A percentile compares a stretch with the other conserved stretches of the same genome.
Conservation (phyloP, 495 filamentous ascomycete species). For the Hypoxylon subgilvum region DNA sequence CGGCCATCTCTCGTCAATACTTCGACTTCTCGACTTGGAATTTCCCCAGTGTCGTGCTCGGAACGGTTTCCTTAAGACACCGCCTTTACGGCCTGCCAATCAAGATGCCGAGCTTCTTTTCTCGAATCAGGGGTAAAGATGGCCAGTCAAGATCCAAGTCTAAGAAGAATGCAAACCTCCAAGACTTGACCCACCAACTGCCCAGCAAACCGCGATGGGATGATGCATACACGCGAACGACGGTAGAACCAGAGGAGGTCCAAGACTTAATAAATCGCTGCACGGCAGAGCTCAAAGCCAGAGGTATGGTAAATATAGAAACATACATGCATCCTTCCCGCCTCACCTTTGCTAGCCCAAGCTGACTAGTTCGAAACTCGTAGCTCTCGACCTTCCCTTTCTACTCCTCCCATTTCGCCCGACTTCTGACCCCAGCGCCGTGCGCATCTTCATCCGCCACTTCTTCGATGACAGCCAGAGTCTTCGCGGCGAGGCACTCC, state of each 20-base stretch:
- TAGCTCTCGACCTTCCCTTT: conserved; percentile 89
- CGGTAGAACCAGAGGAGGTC: conserved; percentile 88
- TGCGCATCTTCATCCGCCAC: conserved; percentile 89
- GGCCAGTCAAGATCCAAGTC: conserved; percentile 61
- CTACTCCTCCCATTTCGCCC: conserved; percentile 95
- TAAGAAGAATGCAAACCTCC: conserved; percentile 58
- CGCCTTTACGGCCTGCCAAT: conserved; percentile 23
- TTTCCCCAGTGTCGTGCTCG: conserved; percentile 9
- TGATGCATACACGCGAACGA: conserved; percentile 85
- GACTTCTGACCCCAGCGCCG: conserved; percentile 85
- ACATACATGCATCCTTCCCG: conserved; percentile 16
- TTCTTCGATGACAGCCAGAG: conserved; percentile 72
- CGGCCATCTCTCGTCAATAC: conserved; percentile 6
- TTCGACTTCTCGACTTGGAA: conserved; percentile 9
- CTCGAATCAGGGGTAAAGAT: conserved; percentile 76
- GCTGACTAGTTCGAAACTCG: conserved; percentile 45
- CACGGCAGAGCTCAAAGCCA: conserved; percentile 87
- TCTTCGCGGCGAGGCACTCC: conserved; percentile 70
- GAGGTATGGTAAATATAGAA: conserved; percentile 81
- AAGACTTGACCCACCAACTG: conserved; percentile 54
- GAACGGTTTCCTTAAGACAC: conserved; percentile 10
- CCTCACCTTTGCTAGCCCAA: conserved; percentile 42
- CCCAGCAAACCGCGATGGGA: conserved; percentile 78
- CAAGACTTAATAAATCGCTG: conserved; percentile 83
- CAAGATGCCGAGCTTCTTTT: conserved; percentile 70